Conservation (phyloP, 2,329 filamentous ascomycete genomes). For the Botryosphaeria agaves region DNA sequence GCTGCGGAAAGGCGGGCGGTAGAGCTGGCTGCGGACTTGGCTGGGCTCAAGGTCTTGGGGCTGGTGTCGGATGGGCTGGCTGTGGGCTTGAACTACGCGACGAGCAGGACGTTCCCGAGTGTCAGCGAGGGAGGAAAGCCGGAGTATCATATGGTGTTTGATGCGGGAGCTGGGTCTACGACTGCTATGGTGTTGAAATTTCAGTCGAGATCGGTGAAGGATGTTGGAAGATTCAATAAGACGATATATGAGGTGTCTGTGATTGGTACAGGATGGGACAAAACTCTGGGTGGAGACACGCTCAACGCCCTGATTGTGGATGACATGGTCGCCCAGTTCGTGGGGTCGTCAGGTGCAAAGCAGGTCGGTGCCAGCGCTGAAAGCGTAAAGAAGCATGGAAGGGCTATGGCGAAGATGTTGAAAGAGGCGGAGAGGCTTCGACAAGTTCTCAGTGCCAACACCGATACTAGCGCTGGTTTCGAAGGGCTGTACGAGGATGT, state of each 20-base stretch:
- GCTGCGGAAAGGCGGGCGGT: constrained; percentile 78
- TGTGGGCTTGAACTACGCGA: constrained; percentile 91
- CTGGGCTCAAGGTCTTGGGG: constrained; percentile 70
- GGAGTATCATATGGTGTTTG: constrained; percentile 85
- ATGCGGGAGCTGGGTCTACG: constrained; percentile 93
- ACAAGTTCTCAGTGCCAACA: constrained; percentile 86
- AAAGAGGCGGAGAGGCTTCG: constrained; percentile 80
- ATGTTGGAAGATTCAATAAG: constrained; percentile 86
- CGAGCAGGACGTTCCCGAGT: constrained; percentile 72
- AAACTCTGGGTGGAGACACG: constrained; percentile 72
- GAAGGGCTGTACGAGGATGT: constrained; percentile 84
- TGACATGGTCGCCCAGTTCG: constrained; percentile 70
- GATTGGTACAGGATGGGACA: constrained; percentile 74
- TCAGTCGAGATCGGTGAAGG: constrained; percentile 78
- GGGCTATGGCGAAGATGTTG: constrained; percentile 74
- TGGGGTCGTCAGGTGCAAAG: constrained; percentile 46
- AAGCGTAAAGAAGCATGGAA: constrained; percentile 56
- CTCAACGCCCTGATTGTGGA: constrained; percentile 79
- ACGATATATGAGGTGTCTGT: constrained; percentile 91
- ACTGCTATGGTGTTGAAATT: constrained; percentile 83
- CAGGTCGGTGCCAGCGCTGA: constrained; percentile 43
- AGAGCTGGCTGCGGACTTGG: constrained; percentile 67
- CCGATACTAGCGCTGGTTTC: constrained; percentile 61
- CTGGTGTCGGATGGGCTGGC: constrained; percentile 81
- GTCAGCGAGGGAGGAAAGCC: constrained; percentile 69